Conservation (phyloP, 2,329 filamentous ascomycete genomes). For the Penicillium sp. region DNA sequence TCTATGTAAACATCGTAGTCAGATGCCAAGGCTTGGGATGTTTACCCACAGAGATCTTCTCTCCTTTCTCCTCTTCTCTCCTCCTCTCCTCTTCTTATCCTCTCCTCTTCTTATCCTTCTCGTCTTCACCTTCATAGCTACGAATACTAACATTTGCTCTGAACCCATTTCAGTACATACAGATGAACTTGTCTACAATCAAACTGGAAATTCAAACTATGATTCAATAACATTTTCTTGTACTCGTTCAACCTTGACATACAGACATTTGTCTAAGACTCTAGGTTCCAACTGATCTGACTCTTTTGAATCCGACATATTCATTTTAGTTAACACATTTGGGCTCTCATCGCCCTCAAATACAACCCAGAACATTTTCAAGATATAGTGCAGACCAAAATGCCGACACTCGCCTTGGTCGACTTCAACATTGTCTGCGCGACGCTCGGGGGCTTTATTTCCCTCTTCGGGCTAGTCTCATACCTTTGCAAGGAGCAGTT, state of each 20-base stretch:
- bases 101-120: too few relatives aligned
- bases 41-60: neutral
- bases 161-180: neutral
- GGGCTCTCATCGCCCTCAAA: neutral
- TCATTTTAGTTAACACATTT: neutral
- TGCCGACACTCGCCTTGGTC: constrained; percentile 63
- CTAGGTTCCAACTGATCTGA: neutral
- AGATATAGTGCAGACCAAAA: constrained; percentile 26
- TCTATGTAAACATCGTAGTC: neutral
- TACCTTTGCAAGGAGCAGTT: constrained; percentile 86
- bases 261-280: neutral
- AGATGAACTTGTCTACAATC: constrained; percentile 17
- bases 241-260: neutral
- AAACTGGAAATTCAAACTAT: constrained; percentile 23
- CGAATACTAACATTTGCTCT: neutral
- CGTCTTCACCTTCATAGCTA: neutral
- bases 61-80: neutral
- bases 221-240: constrained; percentile 40
- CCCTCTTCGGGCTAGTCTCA: constrained; percentile 84
- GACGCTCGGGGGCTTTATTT: constrained; percentile 80
- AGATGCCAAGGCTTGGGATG: neutral
- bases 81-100: neutral
- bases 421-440: constrained; percentile 85
- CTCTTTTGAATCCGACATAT: neutral
- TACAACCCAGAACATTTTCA: neutral